Evolutionary conservation across 2,329 filamentous ascomycete species (phyloP), one percentile per base, ranked within the genome.

Genomic region (Pseudogymnoascus sp.): DNA sequence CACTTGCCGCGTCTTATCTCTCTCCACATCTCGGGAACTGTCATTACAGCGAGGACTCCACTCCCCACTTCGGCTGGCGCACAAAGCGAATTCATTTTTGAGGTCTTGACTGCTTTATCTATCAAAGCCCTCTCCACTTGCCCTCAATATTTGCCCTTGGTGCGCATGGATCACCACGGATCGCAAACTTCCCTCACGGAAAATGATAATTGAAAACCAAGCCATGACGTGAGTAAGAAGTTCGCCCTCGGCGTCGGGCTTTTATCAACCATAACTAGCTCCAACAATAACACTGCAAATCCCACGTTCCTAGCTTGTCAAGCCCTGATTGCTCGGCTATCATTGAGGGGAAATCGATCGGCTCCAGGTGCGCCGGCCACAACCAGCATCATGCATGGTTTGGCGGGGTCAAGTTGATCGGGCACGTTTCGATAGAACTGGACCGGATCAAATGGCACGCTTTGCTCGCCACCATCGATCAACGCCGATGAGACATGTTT

Each of bases 21-120:
- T 57, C 51, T 57, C 51, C 51, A 57, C 51, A 57, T 57, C 51
- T 34, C 51, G 51, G 51, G 51, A 57, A 57, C 51, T 57, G 51
- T 57, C 51, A 57, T 57, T 54, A 54, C 25, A 54, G 25, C 13
- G 48, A 54, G 13, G 11, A 54, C 48, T 54, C 48, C 48, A 54
- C 48, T 31, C 25, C 51, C 51, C 51, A 57, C 51, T 34, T 57
- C 28, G 51, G 48, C 25, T 31, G n/a, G 48, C n/a, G 51, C 51
- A 34, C 51, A 34, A 57, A 36, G 10, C 16, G 21, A 34, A 34
- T 6, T 57, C 28, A 57, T 34, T 19, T 10, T 31, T 57, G 51
- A 34, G 51, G 16, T 57, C 36, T 57, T 34, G 48, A 6, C 11
- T 36, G 51, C 51, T 57, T 34, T 57, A 57, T 57, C 51, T 57